Conservation (phyloP, 495 filamentous ascomycete genomes). For the Lichenothelia convexa region DNA sequence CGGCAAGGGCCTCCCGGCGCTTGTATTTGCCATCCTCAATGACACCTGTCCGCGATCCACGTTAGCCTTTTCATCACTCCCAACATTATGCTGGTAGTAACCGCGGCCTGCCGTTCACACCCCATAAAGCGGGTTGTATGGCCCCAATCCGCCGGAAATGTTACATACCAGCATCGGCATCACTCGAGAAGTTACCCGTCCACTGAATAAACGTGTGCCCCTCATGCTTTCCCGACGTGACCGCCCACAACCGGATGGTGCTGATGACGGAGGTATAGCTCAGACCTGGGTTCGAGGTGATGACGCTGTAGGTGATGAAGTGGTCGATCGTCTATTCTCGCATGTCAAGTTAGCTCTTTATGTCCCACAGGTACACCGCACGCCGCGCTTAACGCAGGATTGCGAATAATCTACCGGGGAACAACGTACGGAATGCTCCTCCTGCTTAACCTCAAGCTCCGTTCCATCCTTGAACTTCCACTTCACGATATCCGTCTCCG, state of each 20-base stretch:
- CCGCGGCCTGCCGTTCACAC: neutral
- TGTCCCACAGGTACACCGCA: too few species aligned
- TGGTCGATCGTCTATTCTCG: conserved; percentile 50
- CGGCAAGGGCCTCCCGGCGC: conserved; percentile 46
- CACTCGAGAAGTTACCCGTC: conserved; percentile 45
- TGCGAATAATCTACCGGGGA: too few species aligned
- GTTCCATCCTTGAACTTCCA: conserved; percentile 50
- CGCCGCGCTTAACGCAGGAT: neutral
- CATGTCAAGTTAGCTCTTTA: too few species aligned
- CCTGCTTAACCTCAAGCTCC: conserved; percentile 46
- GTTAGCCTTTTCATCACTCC: neutral
- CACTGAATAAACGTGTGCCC: conserved; percentile 44
- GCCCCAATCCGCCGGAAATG: too few species aligned
- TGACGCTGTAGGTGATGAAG: conserved; percentile 52
- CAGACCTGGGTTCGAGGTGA: conserved; percentile 38
- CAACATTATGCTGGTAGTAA: neutral
- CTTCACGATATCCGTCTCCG: conserved; percentile 43
- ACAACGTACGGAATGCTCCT: conserved; percentile 48
- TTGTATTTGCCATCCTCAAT: conserved; percentile 58
- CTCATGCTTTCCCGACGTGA: conserved; percentile 40
- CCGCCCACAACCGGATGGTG: conserved; percentile 39
- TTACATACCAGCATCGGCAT: conserved; percentile 45
- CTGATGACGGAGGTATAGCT: conserved; percentile 41
- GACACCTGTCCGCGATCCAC: conserved; percentile 27
- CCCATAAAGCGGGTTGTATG: too few species aligned